Evolutionary conservation across 306 rosid genomes (phyloP).

Genomic region (Castanea crenata): DNA sequence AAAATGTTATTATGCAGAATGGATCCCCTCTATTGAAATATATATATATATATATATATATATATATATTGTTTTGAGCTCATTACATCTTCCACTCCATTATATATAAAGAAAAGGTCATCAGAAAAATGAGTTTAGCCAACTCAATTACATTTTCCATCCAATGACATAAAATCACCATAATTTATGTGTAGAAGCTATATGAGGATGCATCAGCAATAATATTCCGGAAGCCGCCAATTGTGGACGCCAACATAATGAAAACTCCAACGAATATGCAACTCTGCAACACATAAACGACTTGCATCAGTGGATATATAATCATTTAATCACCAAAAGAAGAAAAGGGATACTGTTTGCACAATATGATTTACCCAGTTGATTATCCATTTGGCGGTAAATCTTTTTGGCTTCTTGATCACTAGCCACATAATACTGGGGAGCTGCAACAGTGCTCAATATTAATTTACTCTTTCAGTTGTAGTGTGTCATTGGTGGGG

Average conservation of each 20-base stretch:
- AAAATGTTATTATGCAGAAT: not conserved
- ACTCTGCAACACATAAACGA: slow-evolving; percentile 38
- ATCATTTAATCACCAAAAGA: not conserved
- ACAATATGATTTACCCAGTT: slow-evolving; percentile 65
- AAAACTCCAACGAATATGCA: slow-evolving; percentile 68
- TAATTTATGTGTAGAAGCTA: slow-evolving; percentile 60
- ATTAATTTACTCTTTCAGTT: not conserved
- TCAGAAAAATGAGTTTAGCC: not conserved
- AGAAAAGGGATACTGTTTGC: slow-evolving; percentile 1
- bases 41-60: not conserved
- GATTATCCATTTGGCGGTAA: slow-evolving; percentile 74
- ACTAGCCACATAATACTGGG: slow-evolving; percentile 88
- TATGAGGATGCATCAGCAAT: slow-evolving; percentile 79
- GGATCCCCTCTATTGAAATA: not conserved
- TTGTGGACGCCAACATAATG: slow-evolving; percentile 88
- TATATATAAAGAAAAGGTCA: not conserved
- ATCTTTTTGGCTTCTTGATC: slow-evolving; percentile 85
- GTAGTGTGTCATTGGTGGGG: not conserved
- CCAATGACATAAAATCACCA: not conserved
- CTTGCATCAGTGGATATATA: slow-evolving; percentile 2
- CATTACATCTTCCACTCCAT: not conserved
- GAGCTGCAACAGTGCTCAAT: slow-evolving; percentile 49
- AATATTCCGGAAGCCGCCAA: slow-evolving; percentile 90
- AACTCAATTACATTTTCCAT: not conserved
- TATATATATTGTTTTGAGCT: not conserved